Base-by-base conservation (phyloP, 2,329 filamentous ascomycete genomes). In the Aspergillus quadricinctus region DNA sequence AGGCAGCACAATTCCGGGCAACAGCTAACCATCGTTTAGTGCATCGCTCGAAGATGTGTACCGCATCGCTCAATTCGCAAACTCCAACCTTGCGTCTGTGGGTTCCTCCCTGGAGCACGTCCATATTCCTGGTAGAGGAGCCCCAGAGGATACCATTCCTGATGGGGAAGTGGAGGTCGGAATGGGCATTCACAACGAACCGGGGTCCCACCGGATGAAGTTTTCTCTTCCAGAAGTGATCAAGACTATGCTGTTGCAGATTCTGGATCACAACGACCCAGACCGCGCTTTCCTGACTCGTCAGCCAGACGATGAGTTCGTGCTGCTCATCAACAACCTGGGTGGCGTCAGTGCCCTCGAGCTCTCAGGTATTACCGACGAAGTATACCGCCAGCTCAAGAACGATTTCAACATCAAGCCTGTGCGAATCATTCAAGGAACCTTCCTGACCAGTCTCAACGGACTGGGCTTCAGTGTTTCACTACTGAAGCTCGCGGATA, bases 91-190 rank as follows among this genome's bases (percentile, higher is more conserved):
- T 6, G 88, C 95, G 35, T 92, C 88, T 45, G 89, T 97, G 23
- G 93, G 92, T 17, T 89, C 90, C 3, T 93, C 89, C 53, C 77
- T 97, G 45, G 88, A 89, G 61, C 92, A 96, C 70, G 92, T 97
- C n/a, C 93, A 97, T 69, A 90, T 97, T 0, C 93, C 93, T 0
- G 92, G 93, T 3, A 83, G 92, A 58, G 82, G 78, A 1, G 69
- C 78, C 6, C 73, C 77, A 0, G 82, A 84, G 25, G 85, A 86
- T 28, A 69, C 71, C 11, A 71, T 78, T 50, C 72, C 77, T 0
- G 65, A 80, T 17, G 80, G 80, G 21, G 83, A 88, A 65, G 78
- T 87, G 23, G 86, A 89, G 72, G 78, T 88, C 61, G 87, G 87
- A 1, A 89, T 89, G 87, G 87, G 87, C 8, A 89, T 89, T 62